Conservation (phyloP, 2,329 filamentous ascomycete genomes). For the Colletotrichum echinochloae region DNA sequence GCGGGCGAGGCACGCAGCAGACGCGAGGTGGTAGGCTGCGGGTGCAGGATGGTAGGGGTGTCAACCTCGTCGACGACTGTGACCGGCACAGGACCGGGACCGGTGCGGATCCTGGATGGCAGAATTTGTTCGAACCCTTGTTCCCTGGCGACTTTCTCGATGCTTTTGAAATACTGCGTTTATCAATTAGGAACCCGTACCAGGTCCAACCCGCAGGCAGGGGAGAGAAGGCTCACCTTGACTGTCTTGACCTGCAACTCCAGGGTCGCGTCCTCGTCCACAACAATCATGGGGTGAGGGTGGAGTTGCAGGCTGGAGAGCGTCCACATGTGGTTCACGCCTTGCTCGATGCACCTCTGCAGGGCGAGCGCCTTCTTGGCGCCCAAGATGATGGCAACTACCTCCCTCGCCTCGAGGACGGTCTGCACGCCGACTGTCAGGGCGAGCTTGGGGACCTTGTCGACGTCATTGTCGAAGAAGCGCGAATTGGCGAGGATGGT, state of each 20-base stretch:
- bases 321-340: constrained; percentile 93
- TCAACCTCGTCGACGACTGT: constrained; percentile 58
- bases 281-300: constrained; percentile 83
- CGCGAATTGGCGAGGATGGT: constrained; percentile 87
- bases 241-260: constrained; percentile 82
- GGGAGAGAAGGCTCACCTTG: constrained; percentile 55
- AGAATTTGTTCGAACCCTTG: constrained; percentile 70
- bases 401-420: constrained; percentile 82
- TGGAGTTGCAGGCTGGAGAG: constrained; percentile 85
- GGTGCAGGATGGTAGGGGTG: constrained; percentile 61
- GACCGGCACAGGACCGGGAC: constrained; percentile 54
- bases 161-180: constrained; percentile 75
- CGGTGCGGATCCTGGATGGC: constrained; percentile 67
- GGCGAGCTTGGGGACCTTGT: constrained; percentile 82
- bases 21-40: constrained; percentile 67
- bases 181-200: neutral
- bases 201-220: neutral
- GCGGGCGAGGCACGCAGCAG: constrained; percentile 67
- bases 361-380: constrained; percentile 84
- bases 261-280: constrained; percentile 82
- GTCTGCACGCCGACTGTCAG: constrained; percentile 88
- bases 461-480: constrained; percentile 82
- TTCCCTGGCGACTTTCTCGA: constrained; percentile 71
- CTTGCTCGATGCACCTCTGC: constrained; percentile 83
- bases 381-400: constrained; percentile 85